Percentiles rank a stretch among this genome's conserved stretches.
phyloP scores from a whole-genome alignment of 495 filamentous ascomycete species.

The Astrothelium subdiscretum region DNA sequence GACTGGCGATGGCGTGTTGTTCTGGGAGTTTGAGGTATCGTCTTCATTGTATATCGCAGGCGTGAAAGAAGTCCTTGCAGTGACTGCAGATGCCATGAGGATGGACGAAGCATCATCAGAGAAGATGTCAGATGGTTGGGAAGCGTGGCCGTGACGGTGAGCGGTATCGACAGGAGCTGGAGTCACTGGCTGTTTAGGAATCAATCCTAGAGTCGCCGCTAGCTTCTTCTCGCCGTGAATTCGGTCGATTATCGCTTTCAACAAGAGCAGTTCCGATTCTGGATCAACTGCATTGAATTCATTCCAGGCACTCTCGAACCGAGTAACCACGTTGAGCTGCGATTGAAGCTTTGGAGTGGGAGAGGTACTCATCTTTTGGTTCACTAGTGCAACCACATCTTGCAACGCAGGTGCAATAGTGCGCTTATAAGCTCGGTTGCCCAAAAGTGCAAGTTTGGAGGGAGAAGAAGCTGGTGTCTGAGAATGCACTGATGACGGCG shows the following conservation, averaged over 20 bases:
- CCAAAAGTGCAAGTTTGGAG: slow-evolving; percentile 42
- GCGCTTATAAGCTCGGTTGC: slow-evolving; percentile 64
- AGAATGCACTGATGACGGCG: neutral
- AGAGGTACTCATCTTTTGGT: slow-evolving; percentile 35
- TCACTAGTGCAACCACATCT: slow-evolving; percentile 30
- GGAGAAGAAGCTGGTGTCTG: neutral
- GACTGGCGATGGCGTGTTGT: neutral
- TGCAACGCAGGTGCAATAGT: slow-evolving; percentile 68
- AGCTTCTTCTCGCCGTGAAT: slow-evolving; percentile 35
- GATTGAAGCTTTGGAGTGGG: slow-evolving; percentile 53
- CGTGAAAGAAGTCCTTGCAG: neutral
- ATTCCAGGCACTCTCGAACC: slow-evolving; percentile 72
- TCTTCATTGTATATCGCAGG: neutral
- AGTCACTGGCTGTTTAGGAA: neutral
- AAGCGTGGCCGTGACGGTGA: neutral
- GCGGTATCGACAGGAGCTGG: neutral
- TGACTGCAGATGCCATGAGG: neutral
- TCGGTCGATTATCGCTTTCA: slow-evolving; percentile 56
- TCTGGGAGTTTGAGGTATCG: neutral
- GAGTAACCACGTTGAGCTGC: slow-evolving; percentile 71
- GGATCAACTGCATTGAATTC: slow-evolving; percentile 78
- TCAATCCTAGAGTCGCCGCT: slow-evolving; percentile 18
- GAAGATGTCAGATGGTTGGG: neutral
- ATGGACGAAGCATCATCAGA: neutral
- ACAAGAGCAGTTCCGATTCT: slow-evolving; percentile 76